Base-by-base conservation (phyloP, 345 rosid genomes). In the Gossypium sturtianum region DNA sequence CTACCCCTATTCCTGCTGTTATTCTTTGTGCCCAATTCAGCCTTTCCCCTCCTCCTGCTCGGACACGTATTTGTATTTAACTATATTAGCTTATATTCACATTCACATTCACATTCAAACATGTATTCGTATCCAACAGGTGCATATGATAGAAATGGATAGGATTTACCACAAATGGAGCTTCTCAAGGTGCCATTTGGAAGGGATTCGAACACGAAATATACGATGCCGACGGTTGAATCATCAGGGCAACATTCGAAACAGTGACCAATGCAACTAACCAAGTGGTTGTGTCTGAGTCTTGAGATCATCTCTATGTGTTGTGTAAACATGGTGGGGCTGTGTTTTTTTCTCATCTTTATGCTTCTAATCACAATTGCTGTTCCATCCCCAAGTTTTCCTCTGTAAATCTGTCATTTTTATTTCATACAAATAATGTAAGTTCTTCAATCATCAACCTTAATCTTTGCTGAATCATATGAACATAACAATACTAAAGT, bases 201-300 rank as follows among this genome's bases (percentile, higher is more conserved):
- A 23, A 75, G 49, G 66, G 75, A 86, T 77, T 89, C 90, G n/a
- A 85, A 86, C 45, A 89, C 27, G 15, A 87, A 83, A 83, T 78
- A 77, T 44, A 86, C 73, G 66, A 44, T 75, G 81, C 69, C 74
- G 43, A 79, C 77, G 52, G 74, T 84, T 17, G 87, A 80, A 79
- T 86, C 85, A 56, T 85, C 80, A 10, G 52, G 74, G 73, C 73
- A 62, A 59, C 81, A 74, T 19, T 84, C 84, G 1, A 87, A 79
- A 79, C 94, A 86, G 79, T 89, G 94, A 10, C 94, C 94, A 60
- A 89, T 86, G 74, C 86, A 78, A 80, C 94, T 85, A 29, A 77
- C 82, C 85, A 89, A 82, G 76, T 88, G 75, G 27, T 49, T 61
- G 48, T 89, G 91, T 63, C 90, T 85, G 74, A 89, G 90, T 75